Conservation (phyloP, 257 asterid genomes). For the Voacanga thouarsii region DNA sequence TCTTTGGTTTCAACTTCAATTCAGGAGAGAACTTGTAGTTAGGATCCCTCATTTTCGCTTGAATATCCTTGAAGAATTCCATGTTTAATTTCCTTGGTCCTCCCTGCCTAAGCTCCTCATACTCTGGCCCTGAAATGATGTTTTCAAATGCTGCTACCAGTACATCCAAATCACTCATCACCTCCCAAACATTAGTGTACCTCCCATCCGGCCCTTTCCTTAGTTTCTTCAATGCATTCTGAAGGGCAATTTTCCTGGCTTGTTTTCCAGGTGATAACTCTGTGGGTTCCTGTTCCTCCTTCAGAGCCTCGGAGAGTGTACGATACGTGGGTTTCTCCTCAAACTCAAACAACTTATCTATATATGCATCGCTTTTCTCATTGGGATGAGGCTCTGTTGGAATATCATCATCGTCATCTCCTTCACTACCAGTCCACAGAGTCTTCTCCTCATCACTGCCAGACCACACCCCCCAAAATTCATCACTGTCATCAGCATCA, state of each 20-base stretch:
- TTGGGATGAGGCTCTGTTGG: constrained; percentile 75
- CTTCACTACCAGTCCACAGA: constrained; percentile 89
- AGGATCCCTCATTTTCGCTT: constrained; percentile 93
- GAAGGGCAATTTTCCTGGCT: constrained; percentile 79
- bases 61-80: constrained; percentile 84
- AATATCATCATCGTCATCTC: constrained; percentile 64
- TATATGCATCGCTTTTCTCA: constrained; percentile 65
- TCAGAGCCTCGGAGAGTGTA: constrained; percentile 67
- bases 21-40: constrained; percentile 80
- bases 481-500: constrained; percentile 92
- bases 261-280: constrained; percentile 82
- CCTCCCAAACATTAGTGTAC: constrained; percentile 89
- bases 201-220: constrained; percentile 95
- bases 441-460: constrained; percentile 81
- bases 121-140: constrained; percentile 88
- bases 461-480: constrained; percentile 62
- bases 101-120: constrained; percentile 79
- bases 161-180: constrained; percentile 87
- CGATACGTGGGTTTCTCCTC: constrained; percentile 73
- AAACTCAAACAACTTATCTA: constrained; percentile 74
- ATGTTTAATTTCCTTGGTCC: constrained; percentile 84
- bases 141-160: constrained; percentile 87
- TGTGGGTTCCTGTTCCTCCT: constrained; percentile 78
- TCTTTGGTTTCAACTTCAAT: constrained; percentile 81
- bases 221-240: constrained; percentile 84